Evolutionary conservation across 83 land plant species (phyloP), one percentile per base, ranked within the genome.

Genomic region (Larix sibirica): DNA sequence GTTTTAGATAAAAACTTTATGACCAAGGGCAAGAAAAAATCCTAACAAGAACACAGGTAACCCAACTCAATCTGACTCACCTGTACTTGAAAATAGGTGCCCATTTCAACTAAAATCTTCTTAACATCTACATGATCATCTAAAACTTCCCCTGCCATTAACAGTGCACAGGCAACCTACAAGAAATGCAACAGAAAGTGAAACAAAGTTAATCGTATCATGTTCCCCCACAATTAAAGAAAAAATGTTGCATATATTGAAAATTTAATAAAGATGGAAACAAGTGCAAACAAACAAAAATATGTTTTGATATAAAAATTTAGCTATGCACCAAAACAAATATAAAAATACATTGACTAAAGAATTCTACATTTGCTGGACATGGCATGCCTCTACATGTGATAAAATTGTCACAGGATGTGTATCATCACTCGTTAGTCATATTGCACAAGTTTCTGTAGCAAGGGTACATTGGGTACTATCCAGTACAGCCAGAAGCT

Each of bases 41-140:
- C 31, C 24, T 23, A 82, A 50, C 2, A 81, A 56, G 26, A 60
- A 28, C 16, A 82, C 79, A 84, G 16, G 38, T 38, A 56, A 56
- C 9, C 28, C 26, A 18, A 66, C 20, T 42, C 58, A 62, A 21
- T 38, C 40, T 50, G 21, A 60, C 73, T 82, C 73, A 97, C 99
- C 97, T 97, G 99, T n/a, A 96, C 95, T 96, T 97, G 99, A 79
- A 97, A 97, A 81, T 97, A 97, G 17, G 89, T 97, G 42, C 99
- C 99, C 99, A 97, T 97, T 23, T 94, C 88, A 10, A 97, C 85
- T 71, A 97, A 91, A 81, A 97, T 91, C 73, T 93, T 75, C 82
- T 94, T 91, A 0, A 90, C 94, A 44, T 89, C 81, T 63, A 80
- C 79, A 61, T 89, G 95, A 28, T 90, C 83, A 59, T 91, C 94